phyloP scores from a whole-genome alignment of 345 rosid species.

The Adansonia digitata region DNA sequence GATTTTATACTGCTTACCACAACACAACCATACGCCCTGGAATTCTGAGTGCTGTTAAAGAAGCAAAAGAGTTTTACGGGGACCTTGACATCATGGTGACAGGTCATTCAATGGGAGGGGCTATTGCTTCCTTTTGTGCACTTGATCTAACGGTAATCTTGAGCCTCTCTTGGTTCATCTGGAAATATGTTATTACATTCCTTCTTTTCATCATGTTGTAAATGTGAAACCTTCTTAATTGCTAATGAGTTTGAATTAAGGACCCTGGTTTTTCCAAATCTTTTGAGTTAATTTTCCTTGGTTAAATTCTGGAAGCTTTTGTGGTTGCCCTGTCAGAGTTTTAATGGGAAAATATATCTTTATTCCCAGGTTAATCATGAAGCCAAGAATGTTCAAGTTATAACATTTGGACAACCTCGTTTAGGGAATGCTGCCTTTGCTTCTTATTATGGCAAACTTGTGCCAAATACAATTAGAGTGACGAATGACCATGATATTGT shows the following conservation, averaged over 20 bases:
- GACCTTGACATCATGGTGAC: constrained; percentile 67
- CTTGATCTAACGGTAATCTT: constrained; percentile 68
- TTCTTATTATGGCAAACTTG: constrained; percentile 55
- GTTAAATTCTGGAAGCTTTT: not conserved
- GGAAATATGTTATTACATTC: constrained; percentile 7
- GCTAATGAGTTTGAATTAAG: not conserved
- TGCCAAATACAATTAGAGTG: constrained; percentile 73
- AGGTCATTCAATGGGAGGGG: constrained; percentile 99
- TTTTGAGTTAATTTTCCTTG: not conserved
- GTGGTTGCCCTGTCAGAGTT: not conserved
- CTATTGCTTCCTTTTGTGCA: constrained; percentile 89
- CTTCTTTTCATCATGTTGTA: not conserved
- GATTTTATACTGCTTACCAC: constrained; percentile 89
- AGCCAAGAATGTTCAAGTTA: constrained; percentile 55
- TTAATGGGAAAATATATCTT: not conserved
- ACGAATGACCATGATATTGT: constrained; percentile 80
- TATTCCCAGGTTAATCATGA: constrained; percentile 60
- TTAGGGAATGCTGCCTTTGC: constrained; percentile 88
- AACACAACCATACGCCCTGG: constrained; percentile 85
- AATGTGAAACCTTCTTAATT: not conserved
- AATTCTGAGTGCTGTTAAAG: constrained; percentile 54
- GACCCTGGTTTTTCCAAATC: not conserved
- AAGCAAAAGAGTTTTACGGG: constrained; percentile 57
- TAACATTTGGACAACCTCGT: constrained; percentile 98
- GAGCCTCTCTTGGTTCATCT: not conserved